phyloP scores from a whole-genome alignment of 768 basidiomycete species.

The Leccinum truebloodii region DNA sequence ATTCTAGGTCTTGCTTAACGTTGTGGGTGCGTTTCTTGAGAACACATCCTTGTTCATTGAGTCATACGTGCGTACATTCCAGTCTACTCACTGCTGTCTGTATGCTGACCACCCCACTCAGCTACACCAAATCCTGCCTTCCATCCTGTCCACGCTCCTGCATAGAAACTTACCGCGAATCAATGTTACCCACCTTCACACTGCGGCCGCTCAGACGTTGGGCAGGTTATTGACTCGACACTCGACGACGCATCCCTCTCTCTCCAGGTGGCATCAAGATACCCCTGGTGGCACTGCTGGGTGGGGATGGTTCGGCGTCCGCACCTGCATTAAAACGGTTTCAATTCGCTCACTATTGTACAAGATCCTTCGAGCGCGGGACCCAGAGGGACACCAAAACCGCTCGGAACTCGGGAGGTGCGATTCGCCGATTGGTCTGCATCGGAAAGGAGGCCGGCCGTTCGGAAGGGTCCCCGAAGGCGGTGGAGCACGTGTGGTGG shows the following conservation, averaged over 20 bases:
- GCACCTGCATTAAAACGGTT: slow-evolving; percentile 23
- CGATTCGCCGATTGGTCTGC: slow-evolving; percentile 82
- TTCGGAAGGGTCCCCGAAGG: slow-evolving; percentile 83
- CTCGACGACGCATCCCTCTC: slow-evolving; percentile 83
- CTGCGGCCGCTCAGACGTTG: slow-evolving; percentile 79
- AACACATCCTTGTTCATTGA: slow-evolving; percentile 88
- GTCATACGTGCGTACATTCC: slow-evolving; percentile 76
- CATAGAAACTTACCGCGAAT: slow-evolving; percentile 80
- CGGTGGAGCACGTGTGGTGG: slow-evolving; percentile 75
- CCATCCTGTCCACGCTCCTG: slow-evolving; percentile 87
- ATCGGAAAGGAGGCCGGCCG: slow-evolving; percentile 76
- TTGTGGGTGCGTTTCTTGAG: too few relatives aligned
- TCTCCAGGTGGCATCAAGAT: slow-evolving; percentile 92
- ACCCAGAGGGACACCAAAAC: slow-evolving; percentile 44
- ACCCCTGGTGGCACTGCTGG: slow-evolving; percentile 63
- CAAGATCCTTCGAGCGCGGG: slow-evolving; percentile 43
- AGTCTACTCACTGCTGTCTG: neutral
- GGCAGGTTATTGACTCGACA: slow-evolving; percentile 79
- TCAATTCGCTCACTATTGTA: slow-evolving; percentile 27
- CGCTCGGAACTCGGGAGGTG: slow-evolving; percentile 82
- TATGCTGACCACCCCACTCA: slow-evolving; percentile 31
- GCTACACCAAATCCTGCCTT: slow-evolving; percentile 95
- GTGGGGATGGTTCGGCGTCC: slow-evolving; percentile 9
- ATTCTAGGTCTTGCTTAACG: too few relatives aligned
- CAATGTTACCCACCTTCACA: slow-evolving; percentile 73